Percentiles rank a stretch among this genome's conserved stretches.
Evolutionary conservation across 495 filamentous ascomycete species (phyloP).

Genomic region (Trichoderma orchidacearum): DNA sequence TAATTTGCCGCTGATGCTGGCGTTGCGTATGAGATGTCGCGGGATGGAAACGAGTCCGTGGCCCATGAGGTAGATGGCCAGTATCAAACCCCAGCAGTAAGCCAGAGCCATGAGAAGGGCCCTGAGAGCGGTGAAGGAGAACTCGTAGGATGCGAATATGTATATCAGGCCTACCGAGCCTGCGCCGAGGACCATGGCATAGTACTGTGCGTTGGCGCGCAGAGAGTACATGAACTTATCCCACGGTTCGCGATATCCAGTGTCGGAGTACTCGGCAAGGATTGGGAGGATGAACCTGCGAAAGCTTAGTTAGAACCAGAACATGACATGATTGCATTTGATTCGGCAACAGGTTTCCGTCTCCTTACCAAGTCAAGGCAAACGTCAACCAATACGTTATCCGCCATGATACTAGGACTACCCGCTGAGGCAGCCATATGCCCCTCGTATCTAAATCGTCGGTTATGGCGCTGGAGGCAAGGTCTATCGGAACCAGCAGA

Average conservation of each 20-base stretch:
- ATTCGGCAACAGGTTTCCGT: not conserved
- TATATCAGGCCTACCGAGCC: constrained; percentile 67
- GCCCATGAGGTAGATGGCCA: constrained; percentile 95
- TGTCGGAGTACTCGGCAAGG: constrained; percentile 84
- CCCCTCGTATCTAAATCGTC: constrained; percentile 52
- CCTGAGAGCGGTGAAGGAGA: constrained; percentile 47
- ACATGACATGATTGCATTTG: not conserved
- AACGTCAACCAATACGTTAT: constrained; percentile 97
- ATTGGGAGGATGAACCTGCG: constrained; percentile 80
- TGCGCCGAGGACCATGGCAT: constrained; percentile 61
- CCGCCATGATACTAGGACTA: constrained; percentile 75
- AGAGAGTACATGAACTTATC: constrained; percentile 71
- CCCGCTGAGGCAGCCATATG: constrained; percentile 48
- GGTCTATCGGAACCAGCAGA: constrained; percentile 90
- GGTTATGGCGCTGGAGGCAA: constrained; percentile 66
- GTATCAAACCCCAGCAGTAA: constrained; percentile 80
- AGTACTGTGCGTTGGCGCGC: constrained; percentile 74
- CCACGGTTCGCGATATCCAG: constrained; percentile 77
- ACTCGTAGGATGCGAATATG: constrained; percentile 62
- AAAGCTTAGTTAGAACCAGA: not conserved
- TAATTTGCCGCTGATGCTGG: constrained; percentile 57
- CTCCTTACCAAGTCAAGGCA: constrained; percentile 68
- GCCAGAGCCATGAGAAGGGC: constrained; percentile 81
- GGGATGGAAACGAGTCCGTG: constrained; percentile 90
- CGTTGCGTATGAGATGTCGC: constrained; percentile 60